phyloP scores from a whole-genome alignment of 495 filamentous ascomycete genomes.

The Cercophora newfieldiana region DNA sequence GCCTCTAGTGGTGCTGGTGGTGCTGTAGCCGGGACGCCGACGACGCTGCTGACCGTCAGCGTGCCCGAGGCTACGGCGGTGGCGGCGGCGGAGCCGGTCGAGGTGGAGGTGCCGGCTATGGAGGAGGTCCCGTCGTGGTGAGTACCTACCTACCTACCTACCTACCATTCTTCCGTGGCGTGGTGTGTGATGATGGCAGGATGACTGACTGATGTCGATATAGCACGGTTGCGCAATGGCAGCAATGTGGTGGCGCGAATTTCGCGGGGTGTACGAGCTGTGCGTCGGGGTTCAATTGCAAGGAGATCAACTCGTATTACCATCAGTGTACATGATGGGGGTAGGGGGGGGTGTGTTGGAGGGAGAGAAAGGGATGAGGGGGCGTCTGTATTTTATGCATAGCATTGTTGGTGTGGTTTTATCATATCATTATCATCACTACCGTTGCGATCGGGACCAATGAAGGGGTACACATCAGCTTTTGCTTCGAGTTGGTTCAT shows the following conservation, averaged over 20 bases:
- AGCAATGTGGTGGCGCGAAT: slow-evolving; percentile 53
- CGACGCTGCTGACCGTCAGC: slow-evolving; percentile 23
- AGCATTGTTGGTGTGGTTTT: neutral
- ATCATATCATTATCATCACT: neutral
- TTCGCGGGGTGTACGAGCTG: slow-evolving; percentile 53
- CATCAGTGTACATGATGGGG: slow-evolving; percentile 38
- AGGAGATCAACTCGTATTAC: slow-evolving; percentile 47
- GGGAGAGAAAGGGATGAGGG: neutral
- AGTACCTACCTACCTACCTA: too few species aligned
- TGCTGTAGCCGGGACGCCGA: slow-evolving; percentile 28
- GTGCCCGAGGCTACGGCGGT: slow-evolving; percentile 15
- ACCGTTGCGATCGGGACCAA: too few species aligned
- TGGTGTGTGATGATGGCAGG: neutral
- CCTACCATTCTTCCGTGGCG: neutral
- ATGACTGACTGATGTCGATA: slow-evolving; percentile 7
- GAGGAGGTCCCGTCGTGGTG: neutral
- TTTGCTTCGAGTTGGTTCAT: too few species aligned
- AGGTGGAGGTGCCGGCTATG: neutral
- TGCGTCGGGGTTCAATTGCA: slow-evolving; percentile 40
- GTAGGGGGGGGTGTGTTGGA: neutral
- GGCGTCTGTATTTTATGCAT: neutral
- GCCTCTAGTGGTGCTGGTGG: slow-evolving; percentile 27
- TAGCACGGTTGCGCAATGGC: slow-evolving; percentile 39
- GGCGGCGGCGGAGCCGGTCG: neutral
- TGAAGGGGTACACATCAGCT: too few species aligned